Conservation (phyloP, 768 basidiomycete species). For the Bullera alba region DNA sequence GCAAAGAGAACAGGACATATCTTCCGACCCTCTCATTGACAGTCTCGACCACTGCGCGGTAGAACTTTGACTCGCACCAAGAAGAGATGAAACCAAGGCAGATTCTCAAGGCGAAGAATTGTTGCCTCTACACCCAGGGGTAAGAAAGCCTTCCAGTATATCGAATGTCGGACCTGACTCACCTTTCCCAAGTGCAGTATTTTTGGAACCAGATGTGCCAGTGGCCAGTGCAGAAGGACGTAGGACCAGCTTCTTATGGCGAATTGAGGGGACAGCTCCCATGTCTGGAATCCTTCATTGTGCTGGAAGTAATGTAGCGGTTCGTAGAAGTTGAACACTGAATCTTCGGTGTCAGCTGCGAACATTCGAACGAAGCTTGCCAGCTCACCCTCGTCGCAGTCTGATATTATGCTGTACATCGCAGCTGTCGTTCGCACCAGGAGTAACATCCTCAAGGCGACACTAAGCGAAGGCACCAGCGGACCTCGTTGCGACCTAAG, state of each 20-base stretch:
- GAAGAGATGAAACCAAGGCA: constrained; percentile 66
- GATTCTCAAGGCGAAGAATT: constrained; percentile 84
- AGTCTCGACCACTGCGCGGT: constrained; percentile 67
- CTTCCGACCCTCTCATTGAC: constrained; percentile 84
- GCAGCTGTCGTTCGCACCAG: constrained; percentile 73
- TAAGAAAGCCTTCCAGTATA: neutral
- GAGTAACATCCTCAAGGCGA: constrained; percentile 75
- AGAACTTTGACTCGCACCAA: constrained; percentile 73
- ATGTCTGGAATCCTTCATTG: constrained; percentile 91
- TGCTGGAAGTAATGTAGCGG: constrained; percentile 84
- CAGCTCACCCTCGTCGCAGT: constrained; percentile 86
- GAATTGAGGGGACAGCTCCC: constrained; percentile 87
- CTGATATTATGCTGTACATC: constrained; percentile 91
- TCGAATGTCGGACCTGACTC: constrained; percentile 16
- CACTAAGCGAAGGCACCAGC: constrained; percentile 76
- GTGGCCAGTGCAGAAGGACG: constrained; percentile 67
- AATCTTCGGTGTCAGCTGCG: constrained; percentile 1
- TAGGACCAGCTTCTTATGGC: constrained; percentile 96
- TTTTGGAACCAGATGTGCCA: constrained; percentile 51
- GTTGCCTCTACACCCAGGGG: constrained; percentile 57
- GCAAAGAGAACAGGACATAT: constrained; percentile 81
- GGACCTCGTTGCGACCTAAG: constrained; percentile 51
- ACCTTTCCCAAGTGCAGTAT: constrained; percentile 61
- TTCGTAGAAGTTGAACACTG: constrained; percentile 99
- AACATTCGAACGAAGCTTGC: neutral